A percentile compares a stretch with the other conserved stretches of the same genome.
Conservation (phyloP, 345 rosid genomes). For the Anastatica hierochuntica region DNA sequence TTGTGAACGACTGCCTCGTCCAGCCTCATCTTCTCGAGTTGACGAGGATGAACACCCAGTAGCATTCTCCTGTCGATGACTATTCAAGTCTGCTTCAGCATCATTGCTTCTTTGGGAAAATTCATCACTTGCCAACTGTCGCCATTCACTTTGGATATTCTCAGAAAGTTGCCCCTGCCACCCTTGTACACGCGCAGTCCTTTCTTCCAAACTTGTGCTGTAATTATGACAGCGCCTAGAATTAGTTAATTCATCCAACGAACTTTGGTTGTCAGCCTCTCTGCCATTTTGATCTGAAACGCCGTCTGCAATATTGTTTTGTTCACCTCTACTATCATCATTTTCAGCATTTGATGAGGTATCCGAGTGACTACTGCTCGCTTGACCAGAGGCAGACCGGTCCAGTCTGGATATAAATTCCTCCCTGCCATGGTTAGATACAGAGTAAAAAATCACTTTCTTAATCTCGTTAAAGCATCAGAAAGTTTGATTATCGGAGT, state of each 20-base stretch:
- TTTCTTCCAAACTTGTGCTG: conserved; percentile 32
- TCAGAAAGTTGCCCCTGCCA: conserved; percentile 39
- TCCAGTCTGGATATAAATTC: conserved; percentile 75
- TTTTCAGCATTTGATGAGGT: conserved; percentile 49
- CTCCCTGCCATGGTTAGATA: conserved; percentile 42
- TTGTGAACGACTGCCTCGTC: conserved; percentile 5
- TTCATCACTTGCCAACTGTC: conserved; percentile 20
- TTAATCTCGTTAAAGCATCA: too few species aligned
- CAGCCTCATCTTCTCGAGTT: conserved; percentile 23
- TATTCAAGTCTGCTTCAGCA: conserved; percentile 26
- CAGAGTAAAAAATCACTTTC: neutral
- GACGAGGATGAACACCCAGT: conserved; percentile 22
- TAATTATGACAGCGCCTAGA: conserved; percentile 22
- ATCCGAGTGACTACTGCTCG: conserved; percentile 47
- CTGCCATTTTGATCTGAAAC: conserved; percentile 32
- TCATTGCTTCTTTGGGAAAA: conserved; percentile 28
- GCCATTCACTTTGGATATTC: too few species aligned
- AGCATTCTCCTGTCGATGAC: conserved; percentile 19
- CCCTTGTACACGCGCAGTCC: conserved; percentile 33
- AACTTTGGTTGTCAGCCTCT: conserved; percentile 23
- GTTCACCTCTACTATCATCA: conserved; percentile 36
- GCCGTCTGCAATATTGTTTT: conserved; percentile 28
- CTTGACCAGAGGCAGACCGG: conserved; percentile 40
- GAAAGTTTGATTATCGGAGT: too few species aligned
- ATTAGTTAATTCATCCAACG: conserved; percentile 30